Evolutionary conservation across 805 yeast genomes (phyloP).

Genomic region (Cyberlindnera misumaiensis): DNA sequence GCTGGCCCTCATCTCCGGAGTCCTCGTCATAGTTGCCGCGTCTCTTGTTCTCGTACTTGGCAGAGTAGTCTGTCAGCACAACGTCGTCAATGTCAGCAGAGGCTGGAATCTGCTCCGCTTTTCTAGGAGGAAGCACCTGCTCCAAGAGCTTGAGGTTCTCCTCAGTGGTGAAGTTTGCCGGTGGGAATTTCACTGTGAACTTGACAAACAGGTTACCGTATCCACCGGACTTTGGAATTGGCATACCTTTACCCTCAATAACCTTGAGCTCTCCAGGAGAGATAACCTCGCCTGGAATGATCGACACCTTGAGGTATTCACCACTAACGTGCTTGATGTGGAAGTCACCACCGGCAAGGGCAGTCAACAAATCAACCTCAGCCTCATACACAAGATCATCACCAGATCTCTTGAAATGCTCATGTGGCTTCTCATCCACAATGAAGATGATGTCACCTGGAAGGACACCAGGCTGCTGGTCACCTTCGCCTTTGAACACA

Average conservation of each 20-base stretch:
- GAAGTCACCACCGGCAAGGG: constrained; percentile 93
- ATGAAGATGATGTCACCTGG: constrained; percentile 97
- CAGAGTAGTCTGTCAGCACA: constrained; percentile 56
- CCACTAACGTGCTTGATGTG: constrained; percentile 87
- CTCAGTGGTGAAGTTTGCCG: constrained; percentile 62
- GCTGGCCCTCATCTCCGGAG: constrained; percentile 53
- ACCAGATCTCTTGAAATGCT: constrained; percentile 76
- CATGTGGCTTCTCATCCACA: constrained; percentile 85
- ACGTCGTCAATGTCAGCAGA: constrained; percentile 78
- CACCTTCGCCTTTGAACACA: constrained; percentile 93
- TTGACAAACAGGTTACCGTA: constrained; percentile 81
- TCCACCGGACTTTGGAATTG: constrained; percentile 81
- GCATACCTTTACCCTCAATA: constrained; percentile 95
- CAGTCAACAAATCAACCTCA: constrained; percentile 86
- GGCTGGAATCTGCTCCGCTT: constrained; percentile 46
- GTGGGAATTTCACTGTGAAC: constrained; percentile 88
- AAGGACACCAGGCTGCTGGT: constrained; percentile 88
- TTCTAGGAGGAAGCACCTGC: constrained; percentile 72
- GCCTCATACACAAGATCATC: constrained; percentile 81
- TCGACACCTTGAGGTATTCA: constrained; percentile 76
- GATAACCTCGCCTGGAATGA: constrained; percentile 90
- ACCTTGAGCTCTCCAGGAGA: constrained; percentile 78
- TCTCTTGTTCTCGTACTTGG: constrained; percentile 42
- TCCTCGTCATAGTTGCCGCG: constrained; percentile 49
- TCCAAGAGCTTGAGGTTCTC: constrained; percentile 70